Conservation (phyloP, 495 filamentous ascomycete genomes). For the Aspergillus avenaceus region DNA sequence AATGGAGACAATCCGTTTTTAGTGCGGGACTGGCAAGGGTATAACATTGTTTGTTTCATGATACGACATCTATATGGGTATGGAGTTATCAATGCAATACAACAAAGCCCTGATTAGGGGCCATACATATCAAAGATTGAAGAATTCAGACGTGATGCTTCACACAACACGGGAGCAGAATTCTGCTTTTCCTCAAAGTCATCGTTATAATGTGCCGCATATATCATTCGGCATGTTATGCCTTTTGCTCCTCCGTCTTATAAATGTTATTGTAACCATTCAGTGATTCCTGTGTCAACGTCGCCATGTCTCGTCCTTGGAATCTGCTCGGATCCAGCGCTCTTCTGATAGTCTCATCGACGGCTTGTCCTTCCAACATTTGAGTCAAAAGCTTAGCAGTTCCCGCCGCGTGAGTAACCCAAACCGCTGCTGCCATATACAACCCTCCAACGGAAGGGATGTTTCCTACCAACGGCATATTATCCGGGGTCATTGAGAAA, state of each 20-base stretch:
- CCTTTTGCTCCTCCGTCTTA: constrained; percentile 22
- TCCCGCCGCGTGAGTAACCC: constrained; percentile 34
- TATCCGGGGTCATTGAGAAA: constrained; percentile 35
- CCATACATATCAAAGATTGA: not conserved
- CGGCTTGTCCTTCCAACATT: constrained; percentile 14
- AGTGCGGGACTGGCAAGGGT: too few relatives aligned
- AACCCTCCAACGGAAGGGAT: constrained; percentile 19
- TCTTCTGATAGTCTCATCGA: constrained; percentile 17
- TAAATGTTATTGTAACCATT: constrained; percentile 33
- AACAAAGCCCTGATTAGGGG: too few relatives aligned
- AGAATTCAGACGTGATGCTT: too few relatives aligned
- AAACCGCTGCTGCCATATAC: constrained; percentile 31
- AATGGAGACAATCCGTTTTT: too few relatives aligned
- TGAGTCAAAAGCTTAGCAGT: constrained; percentile 25
- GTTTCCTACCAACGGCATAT: constrained; percentile 28
- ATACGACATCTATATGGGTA: too few relatives aligned
- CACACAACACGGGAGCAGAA: not conserved
- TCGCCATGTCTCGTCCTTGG: constrained; percentile 16
- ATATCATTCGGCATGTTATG: not conserved
- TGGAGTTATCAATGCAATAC: too few relatives aligned
- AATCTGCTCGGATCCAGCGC: constrained; percentile 28
- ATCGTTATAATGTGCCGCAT: not conserved
- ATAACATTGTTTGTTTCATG: too few relatives aligned
- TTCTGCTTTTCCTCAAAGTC: not conserved
- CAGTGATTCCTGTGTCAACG: constrained; percentile 20